Conservation (phyloP, 169 alveolate species). For the Plasmodium vinckei region DNA sequence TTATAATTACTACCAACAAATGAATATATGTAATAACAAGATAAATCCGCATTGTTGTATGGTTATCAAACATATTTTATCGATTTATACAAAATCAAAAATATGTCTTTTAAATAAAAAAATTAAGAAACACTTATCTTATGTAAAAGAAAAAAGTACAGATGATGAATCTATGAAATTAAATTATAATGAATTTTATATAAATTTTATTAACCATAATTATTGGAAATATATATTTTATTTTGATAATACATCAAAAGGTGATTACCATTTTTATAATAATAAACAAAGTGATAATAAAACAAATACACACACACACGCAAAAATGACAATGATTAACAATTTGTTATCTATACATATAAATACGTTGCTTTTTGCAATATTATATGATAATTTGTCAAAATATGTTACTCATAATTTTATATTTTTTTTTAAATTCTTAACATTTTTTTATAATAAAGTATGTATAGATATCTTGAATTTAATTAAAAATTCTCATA, state of each 20-base stretch:
- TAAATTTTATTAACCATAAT: constrained; percentile 8
- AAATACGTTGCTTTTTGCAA: constrained; percentile 46
- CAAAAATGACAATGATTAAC: constrained; percentile 24
- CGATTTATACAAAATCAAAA: constrained; percentile 42
- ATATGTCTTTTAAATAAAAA: constrained; percentile 61
- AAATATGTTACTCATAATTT: constrained; percentile 55
- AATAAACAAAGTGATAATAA: not conserved
- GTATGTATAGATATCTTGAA: constrained; percentile 51
- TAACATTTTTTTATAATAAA: constrained; percentile 46
- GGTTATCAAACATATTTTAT: constrained; percentile 55
- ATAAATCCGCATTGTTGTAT: constrained; percentile 60
- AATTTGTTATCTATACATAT: constrained; percentile 50
- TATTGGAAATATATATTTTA: constrained; percentile 52
- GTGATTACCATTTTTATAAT: not conserved
- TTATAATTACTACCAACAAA: constrained; percentile 73
- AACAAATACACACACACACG: not conserved
- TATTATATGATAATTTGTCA: constrained; percentile 61
- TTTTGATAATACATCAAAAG: not conserved
- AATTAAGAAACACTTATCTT: constrained; percentile 40
- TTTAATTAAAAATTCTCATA: constrained; percentile 27
- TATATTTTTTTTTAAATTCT: constrained; percentile 36
- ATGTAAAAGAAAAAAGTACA: constrained; percentile 29
- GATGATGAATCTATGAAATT: constrained; percentile 35
- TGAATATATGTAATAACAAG: constrained; percentile 36
- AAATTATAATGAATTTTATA: constrained; percentile 34